Percentiles rank a stretch among this genome's conserved stretches.
Conservation (phyloP, 805 yeast species). For the Candida orba region DNA sequence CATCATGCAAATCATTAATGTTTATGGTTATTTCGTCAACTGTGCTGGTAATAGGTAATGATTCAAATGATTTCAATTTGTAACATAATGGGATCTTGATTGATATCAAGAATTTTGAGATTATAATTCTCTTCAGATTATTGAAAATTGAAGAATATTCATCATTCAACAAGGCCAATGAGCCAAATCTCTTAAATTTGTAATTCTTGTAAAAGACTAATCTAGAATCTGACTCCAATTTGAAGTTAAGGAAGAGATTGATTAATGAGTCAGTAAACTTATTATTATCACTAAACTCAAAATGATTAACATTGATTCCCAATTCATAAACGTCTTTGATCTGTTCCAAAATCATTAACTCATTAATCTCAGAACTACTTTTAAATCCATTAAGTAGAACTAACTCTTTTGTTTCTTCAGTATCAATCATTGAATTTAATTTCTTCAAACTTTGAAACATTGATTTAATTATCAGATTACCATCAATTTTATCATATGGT, state of each 20-base stretch:
- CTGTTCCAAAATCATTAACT: too few relatives aligned
- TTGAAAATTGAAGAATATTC: background rate
- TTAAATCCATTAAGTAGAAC: slow-evolving; percentile 4
- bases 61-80: slow-evolving; percentile 2
- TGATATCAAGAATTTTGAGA: background rate
- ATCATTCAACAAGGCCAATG: background rate
- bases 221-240: background rate
- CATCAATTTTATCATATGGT: slow-evolving; percentile 4
- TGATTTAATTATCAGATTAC: background rate
- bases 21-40: slow-evolving; percentile 1
- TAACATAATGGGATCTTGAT: slow-evolving; percentile 1
- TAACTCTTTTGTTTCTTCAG: slow-evolving; percentile 4
- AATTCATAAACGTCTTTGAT: background rate
- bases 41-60: too few relatives aligned
- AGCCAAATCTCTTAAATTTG: background rate
- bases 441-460: slow-evolving; percentile 1
- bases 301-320: slow-evolving; percentile 2
- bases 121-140: slow-evolving; percentile 1
- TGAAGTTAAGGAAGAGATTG: background rate
- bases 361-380: background rate
- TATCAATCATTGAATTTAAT: slow-evolving; percentile 8
- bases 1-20: slow-evolving; percentile 18
- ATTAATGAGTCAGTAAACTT: slow-evolving; percentile 1
- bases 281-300: background rate
- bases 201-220: slow-evolving; percentile 3